Evolutionary conservation across 169 alveolate species (phyloP).

Genomic region (Cystoisospora suis): DNA sequence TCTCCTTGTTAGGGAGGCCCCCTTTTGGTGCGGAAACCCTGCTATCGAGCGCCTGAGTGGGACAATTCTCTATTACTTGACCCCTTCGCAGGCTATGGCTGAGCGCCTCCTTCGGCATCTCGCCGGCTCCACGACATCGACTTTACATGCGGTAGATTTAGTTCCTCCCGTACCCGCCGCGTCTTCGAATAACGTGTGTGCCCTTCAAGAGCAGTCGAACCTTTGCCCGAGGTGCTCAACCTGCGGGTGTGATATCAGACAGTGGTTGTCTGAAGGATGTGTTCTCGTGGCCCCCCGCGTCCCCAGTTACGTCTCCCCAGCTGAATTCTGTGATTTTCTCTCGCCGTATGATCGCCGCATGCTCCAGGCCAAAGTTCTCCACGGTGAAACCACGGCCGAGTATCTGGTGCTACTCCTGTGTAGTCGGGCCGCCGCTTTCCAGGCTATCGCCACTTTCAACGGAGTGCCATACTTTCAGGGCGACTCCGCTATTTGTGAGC

Average conservation of each 20-base stretch:
- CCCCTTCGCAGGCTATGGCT: conserved; percentile 11
- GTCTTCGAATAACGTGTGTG: too few species aligned
- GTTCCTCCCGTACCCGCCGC: neutral
- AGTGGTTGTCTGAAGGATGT: conserved; percentile 15
- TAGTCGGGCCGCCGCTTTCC: neutral
- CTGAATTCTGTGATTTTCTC: conserved; percentile 60
- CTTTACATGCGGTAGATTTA: neutral
- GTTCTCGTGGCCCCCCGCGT: conserved; percentile 54
- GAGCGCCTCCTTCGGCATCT: conserved; percentile 25
- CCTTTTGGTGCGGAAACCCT: conserved; percentile 35
- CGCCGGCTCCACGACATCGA: neutral
- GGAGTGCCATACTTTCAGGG: conserved; percentile 30
- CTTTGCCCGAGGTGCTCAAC: neutral
- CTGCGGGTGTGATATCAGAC: conserved; percentile 1
- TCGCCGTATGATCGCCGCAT: neutral
- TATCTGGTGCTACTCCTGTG: conserved; percentile 51
- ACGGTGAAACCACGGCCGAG: conserved; percentile 57
- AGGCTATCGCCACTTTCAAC: conserved; percentile 7
- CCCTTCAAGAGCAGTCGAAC: neutral
- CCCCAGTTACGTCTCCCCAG: conserved; percentile 53
- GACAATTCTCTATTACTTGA: neutral
- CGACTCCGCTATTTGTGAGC: conserved; percentile 43
- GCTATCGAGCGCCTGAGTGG: conserved; percentile 29
- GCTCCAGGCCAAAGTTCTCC: conserved; percentile 55
- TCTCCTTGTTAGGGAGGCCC: neutral